These are phyloP conservation scores for Tilletia walkeri DNA, from an alignment of 1,284 basidiomycete genomes.

Conservation along the genomic window DNA sequence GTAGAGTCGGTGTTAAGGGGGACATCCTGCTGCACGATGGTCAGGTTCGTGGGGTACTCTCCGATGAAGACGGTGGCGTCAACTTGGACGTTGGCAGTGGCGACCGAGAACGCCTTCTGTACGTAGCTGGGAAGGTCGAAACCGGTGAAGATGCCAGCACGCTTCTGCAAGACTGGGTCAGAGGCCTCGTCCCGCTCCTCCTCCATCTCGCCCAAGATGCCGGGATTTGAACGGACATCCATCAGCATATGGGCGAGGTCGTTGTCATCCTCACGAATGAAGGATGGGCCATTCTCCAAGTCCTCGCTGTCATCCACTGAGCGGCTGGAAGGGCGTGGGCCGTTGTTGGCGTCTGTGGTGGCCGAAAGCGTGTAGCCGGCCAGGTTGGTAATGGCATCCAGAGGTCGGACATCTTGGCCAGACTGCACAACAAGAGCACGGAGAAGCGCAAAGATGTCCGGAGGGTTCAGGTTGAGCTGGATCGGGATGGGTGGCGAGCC, in stretches of 20 bases:
- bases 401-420: slow-evolving; percentile 64
- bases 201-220: slow-evolving; percentile 45
- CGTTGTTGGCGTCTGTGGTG: slow-evolving; percentile 33
- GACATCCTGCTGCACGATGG: slow-evolving; percentile 65
- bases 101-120: slow-evolving; percentile 66
- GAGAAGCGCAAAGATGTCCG: slow-evolving; percentile 65
- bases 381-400: slow-evolving; percentile 69
- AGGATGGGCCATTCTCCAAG: slow-evolving; percentile 19
- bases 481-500: background rate
- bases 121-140: slow-evolving; percentile 70
- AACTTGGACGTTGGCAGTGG: slow-evolving; percentile 67
- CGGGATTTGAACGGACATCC: slow-evolving; percentile 52
- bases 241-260: slow-evolving; percentile 37
- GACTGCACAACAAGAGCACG: slow-evolving; percentile 68
- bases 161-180: slow-evolving; percentile 57
- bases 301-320: slow-evolving; percentile 18
- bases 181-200: slow-evolving; percentile 24
- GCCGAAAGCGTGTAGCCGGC: slow-evolving; percentile 68
- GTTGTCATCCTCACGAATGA: slow-evolving; percentile 39
- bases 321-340: slow-evolving; percentile 21
- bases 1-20: slow-evolving; percentile 66
- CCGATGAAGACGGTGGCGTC: slow-evolving; percentile 66
- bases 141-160: slow-evolving; percentile 58
- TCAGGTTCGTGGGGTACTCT: slow-evolving; percentile 66
- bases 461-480: slow-evolving; percentile 1